Percentiles rank a stretch among this genome's conserved stretches.
Conservation (phyloP, 2,329 filamentous ascomycete species). For the Colletotrichum graminicola region DNA sequence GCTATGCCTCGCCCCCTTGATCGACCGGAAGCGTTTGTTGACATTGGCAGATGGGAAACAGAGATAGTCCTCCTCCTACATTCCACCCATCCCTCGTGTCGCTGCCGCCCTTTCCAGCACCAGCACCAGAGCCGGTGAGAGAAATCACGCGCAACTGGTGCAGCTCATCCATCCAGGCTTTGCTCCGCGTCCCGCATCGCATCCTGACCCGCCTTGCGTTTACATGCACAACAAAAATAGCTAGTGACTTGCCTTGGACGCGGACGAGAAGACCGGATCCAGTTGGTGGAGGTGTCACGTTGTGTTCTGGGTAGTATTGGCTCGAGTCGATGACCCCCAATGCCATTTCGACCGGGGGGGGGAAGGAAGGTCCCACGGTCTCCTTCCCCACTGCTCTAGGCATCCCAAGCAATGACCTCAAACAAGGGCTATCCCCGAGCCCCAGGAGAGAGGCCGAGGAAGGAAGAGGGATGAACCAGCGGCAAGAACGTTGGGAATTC, state of each 20-base stretch:
- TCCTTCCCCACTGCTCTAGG: conserved; percentile 23
- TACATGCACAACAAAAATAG: conserved; percentile 2
- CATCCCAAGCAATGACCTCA: conserved; percentile 37
- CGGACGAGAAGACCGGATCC: conserved; percentile 26
- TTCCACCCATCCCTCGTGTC: conserved; percentile 36
- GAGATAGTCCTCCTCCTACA: conserved; percentile 9
- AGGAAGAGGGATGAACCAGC: conserved; percentile 20
- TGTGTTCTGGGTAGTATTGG: not conserved
- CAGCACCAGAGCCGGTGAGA: not conserved
- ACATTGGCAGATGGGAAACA: not conserved
- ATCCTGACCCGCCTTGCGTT: not conserved
- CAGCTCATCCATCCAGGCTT: conserved; percentile 5
- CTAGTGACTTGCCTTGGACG: conserved; percentile 25
- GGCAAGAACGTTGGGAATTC: conserved; percentile 2
- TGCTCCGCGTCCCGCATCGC: conserved; percentile 9
- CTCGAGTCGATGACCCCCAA: conserved; percentile 16
- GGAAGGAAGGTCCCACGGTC: conserved; percentile 10
- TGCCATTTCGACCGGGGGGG: conserved; percentile 11
- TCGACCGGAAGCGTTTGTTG: not conserved
- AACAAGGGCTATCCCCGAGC: conserved; percentile 37
- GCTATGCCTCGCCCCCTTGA: conserved; percentile 30
- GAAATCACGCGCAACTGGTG: not conserved
- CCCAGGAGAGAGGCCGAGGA: not conserved
- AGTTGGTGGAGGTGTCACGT: conserved; percentile 31
- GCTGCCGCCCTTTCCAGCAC: conserved; percentile 15